phyloP scores from a whole-genome alignment of 768 basidiomycete species.

The Coprinopsis cinerea region DNA sequence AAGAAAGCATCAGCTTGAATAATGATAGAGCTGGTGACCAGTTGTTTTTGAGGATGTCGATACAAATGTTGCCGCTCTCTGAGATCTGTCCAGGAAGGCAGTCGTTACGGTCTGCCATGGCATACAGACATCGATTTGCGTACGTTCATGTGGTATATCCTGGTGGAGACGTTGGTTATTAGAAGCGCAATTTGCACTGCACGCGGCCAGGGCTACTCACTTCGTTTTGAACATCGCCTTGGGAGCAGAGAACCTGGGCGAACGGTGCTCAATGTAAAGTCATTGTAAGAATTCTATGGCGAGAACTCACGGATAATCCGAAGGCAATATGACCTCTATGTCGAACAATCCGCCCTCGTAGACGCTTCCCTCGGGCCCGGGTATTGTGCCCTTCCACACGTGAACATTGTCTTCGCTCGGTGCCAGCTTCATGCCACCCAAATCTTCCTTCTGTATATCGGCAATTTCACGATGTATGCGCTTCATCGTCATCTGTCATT shows the following conservation, averaged over 20 bases:
- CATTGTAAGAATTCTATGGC: background rate
- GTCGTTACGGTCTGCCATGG: slow-evolving; percentile 1
- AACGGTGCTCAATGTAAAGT: background rate
- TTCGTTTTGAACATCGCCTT: slow-evolving; percentile 70
- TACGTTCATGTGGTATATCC: slow-evolving; percentile 87
- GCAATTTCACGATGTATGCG: slow-evolving; percentile 80
- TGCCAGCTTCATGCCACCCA: slow-evolving; percentile 63
- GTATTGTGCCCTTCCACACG: slow-evolving; percentile 71
- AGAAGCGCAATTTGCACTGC: background rate
- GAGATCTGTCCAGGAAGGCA: slow-evolving; percentile 41
- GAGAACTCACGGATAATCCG: slow-evolving; percentile 71
- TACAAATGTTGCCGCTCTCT: slow-evolving; percentile 72
- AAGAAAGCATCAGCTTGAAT: slow-evolving; percentile 90
- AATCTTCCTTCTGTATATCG: slow-evolving; percentile 77
- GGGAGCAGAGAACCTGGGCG: slow-evolving; percentile 68
- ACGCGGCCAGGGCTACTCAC: slow-evolving; percentile 28
- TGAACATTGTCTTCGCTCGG: slow-evolving; percentile 64
- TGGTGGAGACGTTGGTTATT: slow-evolving; percentile 20
- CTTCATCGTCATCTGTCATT: slow-evolving; percentile 60
- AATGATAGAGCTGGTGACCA: slow-evolving; percentile 94
- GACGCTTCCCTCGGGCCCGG: slow-evolving; percentile 76
- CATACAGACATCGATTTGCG: slow-evolving; percentile 15
- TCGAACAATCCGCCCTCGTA: slow-evolving; percentile 78
- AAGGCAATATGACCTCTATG: slow-evolving; percentile 56
- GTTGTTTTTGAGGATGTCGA: slow-evolving; percentile 85